These are phyloP conservation scores for Chaetomium sp. DNA, from an alignment of 2,329 filamentous ascomycete genomes.

Conservation along the genomic window DNA sequence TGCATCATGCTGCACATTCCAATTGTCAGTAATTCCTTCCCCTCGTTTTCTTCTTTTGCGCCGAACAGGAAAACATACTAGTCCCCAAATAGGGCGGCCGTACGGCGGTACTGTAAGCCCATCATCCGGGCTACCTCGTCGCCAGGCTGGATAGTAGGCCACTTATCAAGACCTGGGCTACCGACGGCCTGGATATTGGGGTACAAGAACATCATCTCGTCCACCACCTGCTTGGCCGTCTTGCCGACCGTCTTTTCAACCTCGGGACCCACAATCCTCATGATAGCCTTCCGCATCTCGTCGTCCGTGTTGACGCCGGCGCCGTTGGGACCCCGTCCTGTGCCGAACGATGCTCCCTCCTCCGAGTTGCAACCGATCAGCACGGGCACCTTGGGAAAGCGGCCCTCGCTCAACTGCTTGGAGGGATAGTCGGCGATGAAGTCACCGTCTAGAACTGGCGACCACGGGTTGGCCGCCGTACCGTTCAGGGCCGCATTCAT, in stretches of 20 bases:
- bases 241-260: slow-evolving; percentile 8
- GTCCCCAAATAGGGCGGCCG: slow-evolving; percentile 12
- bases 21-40: background rate
- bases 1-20: slow-evolving; percentile 7
- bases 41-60: background rate
- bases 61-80: background rate
- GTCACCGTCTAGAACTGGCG: slow-evolving; percentile 42
- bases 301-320: slow-evolving; percentile 10
- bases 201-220: slow-evolving; percentile 10
- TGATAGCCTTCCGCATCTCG: background rate
- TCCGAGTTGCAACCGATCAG: slow-evolving; percentile 43
- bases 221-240: background rate
- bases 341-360: slow-evolving; percentile 33
- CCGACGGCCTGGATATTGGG: slow-evolving; percentile 15
- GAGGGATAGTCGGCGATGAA: slow-evolving; percentile 41
- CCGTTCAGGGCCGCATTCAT: slow-evolving; percentile 31
- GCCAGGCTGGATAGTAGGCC: slow-evolving; percentile 12
- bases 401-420: slow-evolving; percentile 39
- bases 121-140: background rate
- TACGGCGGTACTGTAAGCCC: slow-evolving; percentile 13
- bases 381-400: slow-evolving; percentile 42
- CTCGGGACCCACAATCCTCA: background rate
- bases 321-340: background rate
- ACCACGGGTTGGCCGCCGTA: slow-evolving; percentile 23
- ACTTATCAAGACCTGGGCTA: slow-evolving; percentile 12